Conservation (phyloP, 768 basidiomycete species). For the Trametes cinnabarina region DNA sequence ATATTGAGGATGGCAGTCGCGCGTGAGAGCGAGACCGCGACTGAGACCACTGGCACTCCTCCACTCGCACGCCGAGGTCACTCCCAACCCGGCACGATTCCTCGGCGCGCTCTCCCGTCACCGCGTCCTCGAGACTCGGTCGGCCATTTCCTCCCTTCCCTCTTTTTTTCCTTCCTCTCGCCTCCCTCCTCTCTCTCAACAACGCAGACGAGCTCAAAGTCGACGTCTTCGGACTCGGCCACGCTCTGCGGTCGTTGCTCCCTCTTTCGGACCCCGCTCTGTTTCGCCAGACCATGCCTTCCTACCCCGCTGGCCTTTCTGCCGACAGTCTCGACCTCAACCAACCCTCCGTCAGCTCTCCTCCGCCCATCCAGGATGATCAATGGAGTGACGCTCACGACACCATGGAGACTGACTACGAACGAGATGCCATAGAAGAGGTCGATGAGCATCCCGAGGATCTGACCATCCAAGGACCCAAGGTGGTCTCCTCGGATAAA, state of each 20-base stretch:
- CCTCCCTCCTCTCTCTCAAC: not conserved
- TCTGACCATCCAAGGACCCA: slow-evolving; percentile 27
- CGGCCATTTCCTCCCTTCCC: not conserved
- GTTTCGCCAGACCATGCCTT: slow-evolving; percentile 19
- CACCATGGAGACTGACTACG: slow-evolving; percentile 36
- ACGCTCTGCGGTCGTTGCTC: not conserved
- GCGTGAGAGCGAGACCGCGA: not conserved
- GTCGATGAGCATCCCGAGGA: slow-evolving; percentile 24
- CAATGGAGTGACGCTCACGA: slow-evolving; percentile 39
- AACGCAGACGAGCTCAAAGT: not conserved
- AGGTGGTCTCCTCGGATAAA: slow-evolving; percentile 26
- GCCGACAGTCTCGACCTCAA: slow-evolving; percentile 27
- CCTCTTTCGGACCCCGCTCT: not conserved
- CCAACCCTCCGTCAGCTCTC: slow-evolving; percentile 16
- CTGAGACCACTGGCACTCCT: not conserved
- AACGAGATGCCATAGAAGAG: slow-evolving; percentile 30
- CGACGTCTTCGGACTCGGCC: not conserved
- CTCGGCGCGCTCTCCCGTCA: slow-evolving; percentile 14
- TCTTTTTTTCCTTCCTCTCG: not conserved
- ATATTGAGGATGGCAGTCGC: slow-evolving; percentile 10
- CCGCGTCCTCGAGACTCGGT: slow-evolving; percentile 7
- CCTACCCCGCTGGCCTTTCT: slow-evolving; percentile 27
- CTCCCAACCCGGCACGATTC: slow-evolving; percentile 4
- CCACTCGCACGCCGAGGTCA: not conserved
- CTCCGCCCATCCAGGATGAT: slow-evolving; percentile 31